phyloP scores from a whole-genome alignment of 2,329 filamentous ascomycete species.

The Exophiala aquamarina region DNA sequence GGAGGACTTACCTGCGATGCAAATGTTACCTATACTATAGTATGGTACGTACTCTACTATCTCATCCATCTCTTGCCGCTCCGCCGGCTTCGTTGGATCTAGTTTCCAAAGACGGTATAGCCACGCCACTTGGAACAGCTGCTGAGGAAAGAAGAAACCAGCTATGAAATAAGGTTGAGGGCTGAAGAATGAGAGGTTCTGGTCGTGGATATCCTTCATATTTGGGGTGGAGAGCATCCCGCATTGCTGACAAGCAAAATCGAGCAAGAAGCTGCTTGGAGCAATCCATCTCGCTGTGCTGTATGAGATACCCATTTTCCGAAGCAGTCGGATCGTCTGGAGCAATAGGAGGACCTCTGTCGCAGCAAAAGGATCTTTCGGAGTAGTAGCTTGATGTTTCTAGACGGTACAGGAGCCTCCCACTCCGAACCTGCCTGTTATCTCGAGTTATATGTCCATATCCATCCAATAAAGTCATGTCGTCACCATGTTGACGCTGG shows the following conservation, averaged over 20 bases:
- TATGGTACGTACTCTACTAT: conserved; percentile 58
- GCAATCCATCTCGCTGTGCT: conserved; percentile 33
- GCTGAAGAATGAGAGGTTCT: conserved; percentile 59
- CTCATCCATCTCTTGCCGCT: conserved; percentile 45
- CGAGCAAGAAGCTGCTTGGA: conserved; percentile 54
- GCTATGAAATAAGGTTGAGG: conserved; percentile 61
- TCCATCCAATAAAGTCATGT: neutral
- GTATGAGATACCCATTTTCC: conserved; percentile 13
- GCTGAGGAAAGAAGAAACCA: conserved; percentile 62
- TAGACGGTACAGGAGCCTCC: no score
- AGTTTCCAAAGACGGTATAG: conserved; percentile 56
- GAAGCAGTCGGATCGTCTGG: no score
- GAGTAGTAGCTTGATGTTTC: neutral
- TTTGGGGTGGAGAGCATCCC: conserved; percentile 57
- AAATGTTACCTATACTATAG: conserved; percentile 58
- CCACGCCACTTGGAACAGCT: conserved; percentile 59
- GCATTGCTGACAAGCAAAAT: conserved; percentile 61
- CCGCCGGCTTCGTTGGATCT: conserved; percentile 36
- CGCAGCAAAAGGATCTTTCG: no score
- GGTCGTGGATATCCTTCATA: conserved; percentile 61
- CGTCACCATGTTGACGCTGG: conserved; percentile 3
- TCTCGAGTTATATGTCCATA: no score
- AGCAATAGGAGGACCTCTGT: no score
- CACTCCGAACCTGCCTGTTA: no score
- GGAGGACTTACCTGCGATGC: conserved; percentile 53